phyloP scores from a whole-genome alignment of 106 monocot species.

The Allium sativum region DNA sequence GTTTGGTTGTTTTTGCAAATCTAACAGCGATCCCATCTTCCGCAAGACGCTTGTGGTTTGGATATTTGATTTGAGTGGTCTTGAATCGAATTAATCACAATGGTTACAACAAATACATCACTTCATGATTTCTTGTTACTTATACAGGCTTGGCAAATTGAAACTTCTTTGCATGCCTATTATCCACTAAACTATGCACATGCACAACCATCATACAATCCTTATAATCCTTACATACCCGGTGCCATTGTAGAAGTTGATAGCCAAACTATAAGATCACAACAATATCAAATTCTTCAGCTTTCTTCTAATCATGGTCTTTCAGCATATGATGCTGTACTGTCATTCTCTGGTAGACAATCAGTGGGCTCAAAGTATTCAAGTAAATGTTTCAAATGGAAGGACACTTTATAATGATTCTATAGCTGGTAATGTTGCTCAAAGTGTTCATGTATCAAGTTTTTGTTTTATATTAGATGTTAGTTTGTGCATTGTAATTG shows the following conservation, averaged over 20 bases:
- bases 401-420: too few species aligned
- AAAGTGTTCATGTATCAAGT: slow-evolving; percentile 15
- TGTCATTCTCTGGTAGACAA: slow-evolving; percentile 10
- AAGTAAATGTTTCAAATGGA: neutral
- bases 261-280: slow-evolving; percentile 31
- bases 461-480: too few species aligned
- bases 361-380: slow-evolving; percentile 17
- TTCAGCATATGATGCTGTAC: slow-evolving; percentile 6
- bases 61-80: too few species aligned
- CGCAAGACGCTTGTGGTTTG: too few species aligned
- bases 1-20: too few species aligned
- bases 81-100: too few species aligned
- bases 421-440: slow-evolving; percentile 3
- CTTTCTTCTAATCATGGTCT: slow-evolving; percentile 2
- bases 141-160: slow-evolving; percentile 48
- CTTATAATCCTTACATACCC: slow-evolving; percentile 57
- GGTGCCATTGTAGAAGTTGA: slow-evolving; percentile 36
- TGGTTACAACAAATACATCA: too few species aligned
- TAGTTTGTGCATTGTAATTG: too few species aligned
- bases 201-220: slow-evolving; percentile 45
- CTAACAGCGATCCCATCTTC: too few species aligned
- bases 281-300: slow-evolving; percentile 22
- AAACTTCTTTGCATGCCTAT: slow-evolving; percentile 48
- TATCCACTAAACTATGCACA: slow-evolving; percentile 58
- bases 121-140: too few species aligned